These are phyloP conservation scores for Oryza officinalis DNA, from an alignment of 176 grass and related monocot genomes.

Conservation along the genomic window DNA sequence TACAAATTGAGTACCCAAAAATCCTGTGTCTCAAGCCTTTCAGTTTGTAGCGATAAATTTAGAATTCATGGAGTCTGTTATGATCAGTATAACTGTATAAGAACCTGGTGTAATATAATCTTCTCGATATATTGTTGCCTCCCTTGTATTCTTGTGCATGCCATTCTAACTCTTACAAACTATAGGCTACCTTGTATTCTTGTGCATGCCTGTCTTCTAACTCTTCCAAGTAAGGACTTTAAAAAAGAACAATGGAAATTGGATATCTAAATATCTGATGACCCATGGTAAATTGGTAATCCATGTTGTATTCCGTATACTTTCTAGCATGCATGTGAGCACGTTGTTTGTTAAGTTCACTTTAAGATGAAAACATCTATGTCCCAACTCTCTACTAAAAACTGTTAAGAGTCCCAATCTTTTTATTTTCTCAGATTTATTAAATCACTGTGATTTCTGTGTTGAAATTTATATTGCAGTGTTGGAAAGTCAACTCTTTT, in stretches of 20 bases:
- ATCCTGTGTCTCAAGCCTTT: not conserved
- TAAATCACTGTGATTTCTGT: slow-evolving; percentile 8
- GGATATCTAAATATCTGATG: slow-evolving; percentile 24
- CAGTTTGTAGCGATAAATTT: not conserved
- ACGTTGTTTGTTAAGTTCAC: slow-evolving; percentile 5
- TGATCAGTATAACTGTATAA: slow-evolving; percentile 17
- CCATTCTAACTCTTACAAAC: slow-evolving; percentile 10
- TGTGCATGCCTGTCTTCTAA: slow-evolving; percentile 25
- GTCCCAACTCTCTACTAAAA: not conserved
- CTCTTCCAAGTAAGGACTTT: not conserved
- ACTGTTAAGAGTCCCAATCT: not conserved
- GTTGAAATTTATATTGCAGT: slow-evolving; percentile 53
- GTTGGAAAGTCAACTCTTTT: slow-evolving; percentile 99
- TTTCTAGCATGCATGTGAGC: not conserved
- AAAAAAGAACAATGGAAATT: not conserved
- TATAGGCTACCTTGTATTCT: slow-evolving; percentile 20
- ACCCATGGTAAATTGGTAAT: not conserved
- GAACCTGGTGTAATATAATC: not conserved
- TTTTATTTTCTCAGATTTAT: not conserved
- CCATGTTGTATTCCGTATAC: not conserved
- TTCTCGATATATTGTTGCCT: not conserved
- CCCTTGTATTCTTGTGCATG: slow-evolving; percentile 24
- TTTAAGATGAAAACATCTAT: slow-evolving; percentile 11
- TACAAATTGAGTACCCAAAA: slow-evolving; percentile 4
- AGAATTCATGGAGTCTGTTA: not conserved